Percentiles rank a stretch among this genome's conserved stretches.
Conservation (phyloP, 1,139 yeast species). For the Kodamaea alishanica region DNA sequence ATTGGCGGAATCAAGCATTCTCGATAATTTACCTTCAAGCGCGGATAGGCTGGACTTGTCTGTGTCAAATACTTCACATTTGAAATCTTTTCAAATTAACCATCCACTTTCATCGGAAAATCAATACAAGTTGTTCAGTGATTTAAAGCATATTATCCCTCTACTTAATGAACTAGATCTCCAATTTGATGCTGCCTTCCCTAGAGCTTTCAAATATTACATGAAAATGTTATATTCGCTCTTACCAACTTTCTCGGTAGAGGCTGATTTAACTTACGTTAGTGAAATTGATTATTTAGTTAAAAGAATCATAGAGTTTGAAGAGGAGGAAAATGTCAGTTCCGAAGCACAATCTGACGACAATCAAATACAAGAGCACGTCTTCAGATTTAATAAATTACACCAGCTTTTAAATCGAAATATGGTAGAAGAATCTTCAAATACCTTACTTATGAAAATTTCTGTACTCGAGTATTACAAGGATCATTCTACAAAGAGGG, state of each 20-base stretch:
- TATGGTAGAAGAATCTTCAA: conserved; percentile 3
- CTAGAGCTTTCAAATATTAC: conserved; percentile 21
- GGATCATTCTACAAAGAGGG: conserved; percentile 3
- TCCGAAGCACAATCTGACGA: conserved; percentile 10
- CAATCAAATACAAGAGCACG: conserved; percentile 19
- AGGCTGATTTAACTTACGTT: conserved; percentile 24
- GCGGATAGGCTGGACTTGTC: too few species aligned
- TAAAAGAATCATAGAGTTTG: conserved; percentile 28
- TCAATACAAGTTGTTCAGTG: conserved; percentile 15
- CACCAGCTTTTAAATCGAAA: conserved; percentile 15
- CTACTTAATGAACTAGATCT: conserved; percentile 29
- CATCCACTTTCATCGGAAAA: conserved; percentile 17
- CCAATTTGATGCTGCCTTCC: conserved; percentile 25
- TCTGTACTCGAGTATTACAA: conserved; percentile 18
- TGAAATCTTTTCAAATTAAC: too few species aligned
- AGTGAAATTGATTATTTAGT: conserved; percentile 21
- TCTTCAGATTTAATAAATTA: conserved; percentile 20
- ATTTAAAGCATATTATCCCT: conserved; percentile 26
- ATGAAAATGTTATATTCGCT: conserved; percentile 19
- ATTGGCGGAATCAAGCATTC: neutral
- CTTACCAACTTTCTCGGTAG: conserved; percentile 17
- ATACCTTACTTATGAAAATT: conserved; percentile 29
- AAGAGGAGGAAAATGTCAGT: conserved; percentile 23
- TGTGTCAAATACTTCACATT: too few species aligned
- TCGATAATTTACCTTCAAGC: too few species aligned